These are phyloP conservation scores for Podosphaera xanthii DNA, from an alignment of 2,329 filamentous ascomycete species.

Conservation along the genomic window DNA sequence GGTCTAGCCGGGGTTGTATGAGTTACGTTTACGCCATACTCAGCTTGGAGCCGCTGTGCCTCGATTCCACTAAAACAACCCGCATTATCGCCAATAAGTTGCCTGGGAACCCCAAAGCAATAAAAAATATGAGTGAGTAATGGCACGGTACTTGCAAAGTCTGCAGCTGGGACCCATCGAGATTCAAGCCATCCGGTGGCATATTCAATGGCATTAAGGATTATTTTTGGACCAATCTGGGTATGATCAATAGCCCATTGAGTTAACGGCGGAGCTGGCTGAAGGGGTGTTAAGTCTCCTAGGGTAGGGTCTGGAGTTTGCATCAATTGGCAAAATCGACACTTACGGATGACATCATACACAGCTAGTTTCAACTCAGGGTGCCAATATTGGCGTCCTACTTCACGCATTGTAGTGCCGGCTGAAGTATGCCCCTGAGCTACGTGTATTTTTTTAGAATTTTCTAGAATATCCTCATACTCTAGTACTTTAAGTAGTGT, in stretches of 20 bases:
- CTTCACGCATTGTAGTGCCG: background rate
- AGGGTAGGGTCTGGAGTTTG: background rate
- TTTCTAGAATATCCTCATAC: background rate
- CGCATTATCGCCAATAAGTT: background rate
- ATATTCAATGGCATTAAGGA: background rate
- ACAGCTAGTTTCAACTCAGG: background rate
- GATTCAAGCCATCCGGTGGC: slow-evolving; percentile 1
- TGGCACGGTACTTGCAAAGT: background rate
- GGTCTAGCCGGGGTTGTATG: background rate
- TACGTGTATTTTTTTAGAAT: background rate
- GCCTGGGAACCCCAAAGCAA: background rate
- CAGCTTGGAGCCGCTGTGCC: background rate
- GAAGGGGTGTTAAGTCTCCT: background rate
- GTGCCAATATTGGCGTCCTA: background rate
- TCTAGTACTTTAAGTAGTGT: background rate
- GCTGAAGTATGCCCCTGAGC: background rate
- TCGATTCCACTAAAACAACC: background rate
- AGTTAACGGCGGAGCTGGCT: background rate
- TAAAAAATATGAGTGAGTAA: background rate
- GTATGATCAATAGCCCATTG: background rate
- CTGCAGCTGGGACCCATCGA: background rate
- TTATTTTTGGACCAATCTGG: background rate
- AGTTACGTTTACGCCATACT: background rate
- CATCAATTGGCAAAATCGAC: background rate
- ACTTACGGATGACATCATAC: background rate